Evolutionary conservation across 768 basidiomycete species (phyloP), one percentile per base, ranked within the genome.

Genomic region (Hysterangium stoloniferum): DNA sequence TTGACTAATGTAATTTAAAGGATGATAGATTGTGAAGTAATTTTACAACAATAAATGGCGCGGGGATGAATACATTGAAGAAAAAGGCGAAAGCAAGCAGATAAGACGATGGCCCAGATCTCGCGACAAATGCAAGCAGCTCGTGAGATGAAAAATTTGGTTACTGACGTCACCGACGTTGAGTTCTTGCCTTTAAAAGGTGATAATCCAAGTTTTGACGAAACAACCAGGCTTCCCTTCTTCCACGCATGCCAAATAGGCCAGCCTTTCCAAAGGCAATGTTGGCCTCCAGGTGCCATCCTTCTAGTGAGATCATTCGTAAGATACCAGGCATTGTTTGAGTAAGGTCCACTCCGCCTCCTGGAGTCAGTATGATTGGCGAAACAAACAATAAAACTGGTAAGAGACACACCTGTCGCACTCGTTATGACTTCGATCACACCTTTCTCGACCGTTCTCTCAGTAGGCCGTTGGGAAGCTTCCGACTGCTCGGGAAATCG

Each of bases 151-250:
- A n/a, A n/a, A n/a, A n/a, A n/a, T n/a, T n/a, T n/a, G n/a, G n/a
- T n/a, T n/a, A n/a, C n/a, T n/a, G n/a, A n/a, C n/a, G n/a, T n/a
- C n/a, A n/a, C n/a, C n/a, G n/a, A n/a, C n/a, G n/a, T n/a, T n/a
- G n/a, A n/a, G n/a, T 9, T 17, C 33, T 34, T 34, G 33, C 17
- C 33, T n/a, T n/a, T n/a, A n/a, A n/a, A n/a, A n/a, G n/a, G n/a
- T n/a, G n/a, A n/a, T n/a, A n/a, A n/a, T 2, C 25, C 2, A 12
- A 27, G 5, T 31, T 27, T 27, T 79, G 70, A 56, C 74, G 75
- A 69, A 87, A 85, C 22, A 87, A 69, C 67, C 84, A 77, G 13
- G 84, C 57, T 61, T 86, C 84, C 58, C 71, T 76, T 52, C 73
- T 71, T 13, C 64, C 59, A 13, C 68, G 64, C 22, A 76, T 59